A percentile compares a stretch with the other conserved stretches of the same genome.
Evolutionary conservation across 306 rosid species (phyloP).

Genomic region (Vigna nakashimae): DNA sequence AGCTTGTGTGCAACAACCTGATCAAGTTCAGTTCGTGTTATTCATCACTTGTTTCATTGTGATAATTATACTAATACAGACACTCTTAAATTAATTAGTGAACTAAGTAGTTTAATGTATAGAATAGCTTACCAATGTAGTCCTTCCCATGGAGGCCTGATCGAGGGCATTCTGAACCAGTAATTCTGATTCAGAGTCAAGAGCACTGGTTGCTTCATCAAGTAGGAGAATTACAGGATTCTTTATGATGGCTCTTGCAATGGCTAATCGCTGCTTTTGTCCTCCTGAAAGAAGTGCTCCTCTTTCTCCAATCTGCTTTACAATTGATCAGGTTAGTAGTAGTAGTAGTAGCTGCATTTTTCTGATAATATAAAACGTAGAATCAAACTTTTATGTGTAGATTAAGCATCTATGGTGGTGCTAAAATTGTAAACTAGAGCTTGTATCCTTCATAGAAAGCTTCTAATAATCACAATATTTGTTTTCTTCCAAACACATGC

Average conservation of each 20-base stretch:
- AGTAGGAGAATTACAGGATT: constrained; percentile 89
- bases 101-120: too few species aligned
- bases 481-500: background rate
- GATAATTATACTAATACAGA: background rate
- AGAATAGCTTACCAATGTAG: constrained; percentile 68
- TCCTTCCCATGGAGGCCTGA: constrained; percentile 96
- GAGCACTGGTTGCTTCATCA: constrained; percentile 99
- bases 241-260: constrained; percentile 92
- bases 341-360: background rate
- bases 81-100: background rate
- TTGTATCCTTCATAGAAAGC: background rate
- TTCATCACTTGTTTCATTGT: background rate
- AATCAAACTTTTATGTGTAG: background rate
- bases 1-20: constrained; percentile 99
- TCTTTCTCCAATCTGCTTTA: constrained; percentile 79
- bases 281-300: constrained; percentile 95
- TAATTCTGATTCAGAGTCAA: constrained; percentile 90
- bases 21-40: constrained; percentile 29
- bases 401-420: background rate
- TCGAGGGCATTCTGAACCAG: constrained; percentile 94
- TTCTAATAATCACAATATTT: background rate
- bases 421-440: background rate
- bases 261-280: constrained; percentile 91
- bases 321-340: constrained; percentile 30
- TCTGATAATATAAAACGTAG: constrained; percentile 6